These are phyloP conservation scores for Theobroma grandiflorum DNA, from an alignment of 441 rosid species.

Conservation along the genomic window DNA sequence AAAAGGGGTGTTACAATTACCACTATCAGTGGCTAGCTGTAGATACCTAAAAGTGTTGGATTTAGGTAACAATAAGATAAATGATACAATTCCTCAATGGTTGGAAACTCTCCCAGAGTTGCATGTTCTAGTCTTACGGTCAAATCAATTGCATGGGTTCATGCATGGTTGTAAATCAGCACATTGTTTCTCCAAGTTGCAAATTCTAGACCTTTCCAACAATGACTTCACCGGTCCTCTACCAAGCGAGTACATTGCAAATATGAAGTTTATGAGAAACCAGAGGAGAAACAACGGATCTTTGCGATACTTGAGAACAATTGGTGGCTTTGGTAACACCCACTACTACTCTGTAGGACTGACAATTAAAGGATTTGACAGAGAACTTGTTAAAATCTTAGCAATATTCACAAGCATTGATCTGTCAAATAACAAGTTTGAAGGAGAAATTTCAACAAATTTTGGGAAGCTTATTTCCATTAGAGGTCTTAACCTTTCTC, in stretches of 20 bases:
- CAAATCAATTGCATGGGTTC: neutral
- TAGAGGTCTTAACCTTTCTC: no score
- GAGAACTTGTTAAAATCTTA: no score
- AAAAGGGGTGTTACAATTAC: no score
- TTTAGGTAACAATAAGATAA: constrained; percentile 24
- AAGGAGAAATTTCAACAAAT: no score
- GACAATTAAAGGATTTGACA: constrained; percentile 31
- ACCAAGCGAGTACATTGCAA: neutral
- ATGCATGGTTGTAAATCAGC: neutral
- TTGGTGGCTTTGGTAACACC: neutral
- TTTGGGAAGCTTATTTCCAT: no score
- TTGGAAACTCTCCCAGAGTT: neutral
- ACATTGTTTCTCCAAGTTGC: no score
- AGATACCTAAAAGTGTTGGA: constrained; percentile 29
- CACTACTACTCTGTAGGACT: constrained; percentile 13
- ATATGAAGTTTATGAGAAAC: neutral
- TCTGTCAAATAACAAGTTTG: no score
- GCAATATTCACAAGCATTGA: no score
- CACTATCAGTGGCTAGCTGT: neutral
- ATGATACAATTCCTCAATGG: constrained; percentile 14
- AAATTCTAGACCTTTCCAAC: no score
- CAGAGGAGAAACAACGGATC: no score
- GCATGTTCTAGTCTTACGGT: neutral
- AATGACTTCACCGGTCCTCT: neutral
- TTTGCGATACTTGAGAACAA: no score